Percentiles rank a stretch among this genome's conserved stretches.
Conservation (phyloP, 306 rosid genomes). For the Trifolium dubium region DNA sequence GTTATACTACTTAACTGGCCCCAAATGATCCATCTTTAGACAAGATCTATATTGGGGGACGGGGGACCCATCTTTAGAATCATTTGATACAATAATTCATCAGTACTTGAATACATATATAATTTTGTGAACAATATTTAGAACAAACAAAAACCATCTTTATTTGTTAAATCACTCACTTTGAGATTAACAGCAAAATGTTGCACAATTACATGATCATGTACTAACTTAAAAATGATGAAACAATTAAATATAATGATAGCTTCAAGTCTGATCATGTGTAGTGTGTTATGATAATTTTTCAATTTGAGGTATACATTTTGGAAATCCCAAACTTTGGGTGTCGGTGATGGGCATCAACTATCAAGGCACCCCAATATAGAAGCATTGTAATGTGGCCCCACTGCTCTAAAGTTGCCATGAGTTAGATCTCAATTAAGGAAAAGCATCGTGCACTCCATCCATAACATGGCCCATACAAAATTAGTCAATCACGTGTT, state of each 20-base stretch:
- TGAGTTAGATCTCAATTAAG: constrained; percentile 28
- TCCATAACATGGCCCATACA: constrained; percentile 30
- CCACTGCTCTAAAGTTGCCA: constrained; percentile 26
- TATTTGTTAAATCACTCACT: not conserved
- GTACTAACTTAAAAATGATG: not conserved
- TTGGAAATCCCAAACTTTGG: constrained; percentile 1
- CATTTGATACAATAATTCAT: not conserved
- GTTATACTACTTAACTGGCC: no score
- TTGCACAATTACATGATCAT: constrained; percentile 12
- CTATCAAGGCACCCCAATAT: constrained; percentile 20
- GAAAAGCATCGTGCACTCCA: constrained; percentile 34
- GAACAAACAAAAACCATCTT: not conserved
- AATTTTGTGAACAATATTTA: not conserved
- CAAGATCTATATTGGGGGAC: no score
- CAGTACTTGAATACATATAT: not conserved
- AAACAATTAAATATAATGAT: not conserved
- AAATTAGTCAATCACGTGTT: constrained; percentile 35
- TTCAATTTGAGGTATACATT: constrained; percentile 28
- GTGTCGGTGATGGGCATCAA: constrained; percentile 49
- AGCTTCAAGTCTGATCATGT: constrained; percentile 37
- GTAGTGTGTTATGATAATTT: constrained; percentile 10
- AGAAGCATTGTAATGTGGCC: constrained; percentile 31
- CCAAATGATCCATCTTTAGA: no score
- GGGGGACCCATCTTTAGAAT: no score
- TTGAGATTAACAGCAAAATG: constrained; percentile 7